phyloP scores from a whole-genome alignment of 352 stramenopile genomes.

The Globisporangium cystogenes region DNA sequence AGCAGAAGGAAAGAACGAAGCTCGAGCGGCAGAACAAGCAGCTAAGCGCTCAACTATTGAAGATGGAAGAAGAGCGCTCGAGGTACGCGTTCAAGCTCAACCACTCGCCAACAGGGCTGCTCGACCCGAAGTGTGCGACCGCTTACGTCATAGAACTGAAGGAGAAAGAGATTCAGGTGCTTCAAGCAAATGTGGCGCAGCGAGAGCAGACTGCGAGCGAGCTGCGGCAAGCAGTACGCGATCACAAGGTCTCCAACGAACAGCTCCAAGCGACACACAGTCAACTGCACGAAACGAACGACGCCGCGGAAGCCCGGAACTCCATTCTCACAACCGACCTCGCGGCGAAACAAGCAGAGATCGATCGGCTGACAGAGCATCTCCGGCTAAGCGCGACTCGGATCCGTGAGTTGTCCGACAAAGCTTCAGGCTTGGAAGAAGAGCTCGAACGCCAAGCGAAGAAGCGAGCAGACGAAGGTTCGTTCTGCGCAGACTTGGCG shows the following conservation, averaged over 20 bases:
- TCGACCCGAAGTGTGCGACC: conserved; percentile 21
- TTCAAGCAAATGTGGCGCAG: conserved; percentile 3
- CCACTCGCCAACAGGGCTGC: conserved; percentile 26
- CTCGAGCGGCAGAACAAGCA: conserved; percentile 33
- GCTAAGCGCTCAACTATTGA: conserved; percentile 23
- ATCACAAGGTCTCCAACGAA: conserved; percentile 3
- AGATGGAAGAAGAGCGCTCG: conserved; percentile 50
- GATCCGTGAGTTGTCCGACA: conserved; percentile 22
- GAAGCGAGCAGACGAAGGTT: conserved; percentile 32
- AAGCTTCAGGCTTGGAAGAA: conserved; percentile 35
- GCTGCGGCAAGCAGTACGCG: conserved; percentile 10
- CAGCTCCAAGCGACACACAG: conserved; percentile 13
- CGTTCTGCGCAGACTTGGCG: not conserved
- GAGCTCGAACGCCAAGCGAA: conserved; percentile 30
- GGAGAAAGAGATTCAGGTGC: conserved; percentile 34
- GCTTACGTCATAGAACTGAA: conserved; percentile 43
- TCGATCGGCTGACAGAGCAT: conserved; percentile 16
- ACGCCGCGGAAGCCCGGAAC: not conserved
- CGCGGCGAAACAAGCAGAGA: conserved; percentile 2
- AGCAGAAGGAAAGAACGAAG: conserved; percentile 29
- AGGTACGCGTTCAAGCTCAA: conserved; percentile 37
- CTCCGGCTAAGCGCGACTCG: conserved; percentile 13
- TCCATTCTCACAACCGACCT: conserved; percentile 3
- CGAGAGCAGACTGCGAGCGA: not conserved
- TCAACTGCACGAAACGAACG: conserved; percentile 4